Evolutionary conservation across 306 rosid genomes (phyloP).

Genomic region (Casuarina glauca): DNA sequence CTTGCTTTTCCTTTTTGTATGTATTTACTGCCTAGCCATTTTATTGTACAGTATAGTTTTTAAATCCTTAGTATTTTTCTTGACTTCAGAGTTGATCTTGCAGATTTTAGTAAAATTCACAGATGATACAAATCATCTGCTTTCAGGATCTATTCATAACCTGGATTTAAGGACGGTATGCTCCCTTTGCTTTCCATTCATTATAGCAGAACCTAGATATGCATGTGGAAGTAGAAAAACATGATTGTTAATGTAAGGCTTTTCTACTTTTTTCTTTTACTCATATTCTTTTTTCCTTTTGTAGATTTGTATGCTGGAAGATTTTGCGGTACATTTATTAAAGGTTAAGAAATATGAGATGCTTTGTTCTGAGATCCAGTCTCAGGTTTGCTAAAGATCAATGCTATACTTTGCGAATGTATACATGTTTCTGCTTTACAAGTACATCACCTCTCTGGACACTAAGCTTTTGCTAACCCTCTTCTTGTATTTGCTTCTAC

Average conservation of each 20-base stretch:
- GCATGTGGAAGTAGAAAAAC: constrained; percentile 20
- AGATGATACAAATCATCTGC: constrained; percentile 48
- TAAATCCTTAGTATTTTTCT: constrained; percentile 3
- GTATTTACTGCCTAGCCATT: constrained; percentile 19
- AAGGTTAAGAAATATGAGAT: constrained; percentile 58
- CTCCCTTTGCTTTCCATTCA: background rate
- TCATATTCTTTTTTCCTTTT: constrained; percentile 20
- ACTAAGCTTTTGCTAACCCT: constrained; percentile 28
- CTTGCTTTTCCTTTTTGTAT: constrained; percentile 6
- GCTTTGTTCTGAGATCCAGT: constrained; percentile 61
- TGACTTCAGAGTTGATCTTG: constrained; percentile 32
- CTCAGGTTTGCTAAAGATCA: constrained; percentile 63
- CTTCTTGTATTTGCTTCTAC: constrained; percentile 38
- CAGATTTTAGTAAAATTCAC: constrained; percentile 60
- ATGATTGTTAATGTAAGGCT: background rate
- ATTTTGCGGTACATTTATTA: constrained; percentile 51
- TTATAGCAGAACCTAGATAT: background rate
- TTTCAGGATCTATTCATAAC: constrained; percentile 53
- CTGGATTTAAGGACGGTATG: constrained; percentile 61
- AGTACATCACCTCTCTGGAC: constrained; percentile 22
- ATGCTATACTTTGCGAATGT: constrained; percentile 20
- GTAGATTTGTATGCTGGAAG: constrained; percentile 72
- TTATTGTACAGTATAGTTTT: constrained; percentile 4
- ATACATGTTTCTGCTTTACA: constrained; percentile 13
- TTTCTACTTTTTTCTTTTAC: constrained; percentile 14